These are phyloP conservation scores for Polytrichum formosum DNA, from an alignment of 225 moss, liverwort and hornwort species.

Conservation along the genomic window DNA sequence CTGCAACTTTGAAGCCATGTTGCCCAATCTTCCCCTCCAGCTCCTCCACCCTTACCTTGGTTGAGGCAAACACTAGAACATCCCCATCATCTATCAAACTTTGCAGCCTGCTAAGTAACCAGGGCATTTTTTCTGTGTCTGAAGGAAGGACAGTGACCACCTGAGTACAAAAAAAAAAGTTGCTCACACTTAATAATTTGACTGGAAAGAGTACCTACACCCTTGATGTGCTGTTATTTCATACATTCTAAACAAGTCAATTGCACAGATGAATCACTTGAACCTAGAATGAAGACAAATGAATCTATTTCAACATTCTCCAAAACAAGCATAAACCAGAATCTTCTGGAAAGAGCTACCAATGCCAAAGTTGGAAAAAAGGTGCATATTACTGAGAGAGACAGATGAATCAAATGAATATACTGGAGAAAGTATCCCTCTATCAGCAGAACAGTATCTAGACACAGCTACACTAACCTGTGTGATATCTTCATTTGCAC, in stretches of 20 bases:
- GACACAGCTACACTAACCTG: constrained; percentile 42
- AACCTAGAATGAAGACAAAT: too few species aligned
- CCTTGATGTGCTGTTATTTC: neutral
- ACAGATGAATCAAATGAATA: neutral
- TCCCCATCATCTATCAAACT: constrained; percentile 87
- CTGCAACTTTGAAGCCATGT: constrained; percentile 80
- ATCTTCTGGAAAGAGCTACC: too few species aligned
- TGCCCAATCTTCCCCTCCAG: constrained; percentile 66
- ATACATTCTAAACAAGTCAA: constrained; percentile 5
- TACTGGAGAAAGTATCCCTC: too few species aligned
- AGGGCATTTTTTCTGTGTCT: constrained; percentile 77
- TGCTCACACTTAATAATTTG: too few species aligned
- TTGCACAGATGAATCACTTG: constrained; percentile 2
- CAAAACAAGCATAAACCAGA: too few species aligned
- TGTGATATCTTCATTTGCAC: constrained; percentile 95
- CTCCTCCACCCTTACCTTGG: constrained; percentile 93
- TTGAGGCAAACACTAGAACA: constrained; percentile 85
- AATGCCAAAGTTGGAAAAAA: neutral
- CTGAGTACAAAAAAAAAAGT: constrained; percentile 16
- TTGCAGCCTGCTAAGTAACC: constrained; percentile 78
- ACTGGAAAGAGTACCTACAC: too few species aligned
- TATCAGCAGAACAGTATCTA: neutral
- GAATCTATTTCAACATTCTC: too few species aligned
- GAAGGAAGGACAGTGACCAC: constrained; percentile 67
- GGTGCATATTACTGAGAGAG: neutral